Base-by-base conservation (phyloP, 352 stramenopile genomes). In the Phytopythium chamaehyphon region DNA sequence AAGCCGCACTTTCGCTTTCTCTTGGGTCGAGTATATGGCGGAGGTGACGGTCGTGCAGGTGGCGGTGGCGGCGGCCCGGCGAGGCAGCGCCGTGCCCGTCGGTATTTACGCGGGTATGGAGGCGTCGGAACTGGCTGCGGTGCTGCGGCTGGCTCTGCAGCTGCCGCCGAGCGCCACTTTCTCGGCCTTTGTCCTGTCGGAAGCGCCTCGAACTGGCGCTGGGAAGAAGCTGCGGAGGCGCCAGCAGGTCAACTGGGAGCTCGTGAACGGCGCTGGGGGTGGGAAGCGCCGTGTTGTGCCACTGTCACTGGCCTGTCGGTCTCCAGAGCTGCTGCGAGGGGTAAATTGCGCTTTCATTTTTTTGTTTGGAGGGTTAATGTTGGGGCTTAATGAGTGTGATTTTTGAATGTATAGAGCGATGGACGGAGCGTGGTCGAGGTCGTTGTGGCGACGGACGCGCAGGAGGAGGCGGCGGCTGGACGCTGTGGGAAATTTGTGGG, bases 91-190 rank as follows among this genome's bases (percentile, higher is more conserved):
- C 1, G 38, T 56, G 39, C 82, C 72, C 1, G 48, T 90, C 28
- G 79, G 63, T n/a, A 38, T 90, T 11, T 85, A 85, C 54, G 57
- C 65, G 8, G 79, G 74, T 10, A 85, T 90, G 56, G 26, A 54
- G 21, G 46, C 64, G 0, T 28, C 50, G 9, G 79, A 90, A 64
- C 64, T 90, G 6, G 55, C 83, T 28, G 19, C 36, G 22, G 16
- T 90, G 33, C 42, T 88, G 46, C 43, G 53, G 2, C 57, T 47
- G 16, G 65, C 75, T 12, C 57, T 88, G n/a, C 50, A 42, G 23
- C 50, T 76, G 16, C 51, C 56, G 3, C 18, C 35, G 0, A 22
- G 33, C 0, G 49, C 49, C 15, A 36, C 42, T 15, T 80, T 69
- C 40, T 51, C 58, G 15, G 79, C 73, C 40, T 86, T 90, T 31